Percentiles rank a stretch among this genome's conserved stretches.
phyloP scores from a whole-genome alignment of 192 early-diverging fungal species.

The Allomyces macrogynus region DNA sequence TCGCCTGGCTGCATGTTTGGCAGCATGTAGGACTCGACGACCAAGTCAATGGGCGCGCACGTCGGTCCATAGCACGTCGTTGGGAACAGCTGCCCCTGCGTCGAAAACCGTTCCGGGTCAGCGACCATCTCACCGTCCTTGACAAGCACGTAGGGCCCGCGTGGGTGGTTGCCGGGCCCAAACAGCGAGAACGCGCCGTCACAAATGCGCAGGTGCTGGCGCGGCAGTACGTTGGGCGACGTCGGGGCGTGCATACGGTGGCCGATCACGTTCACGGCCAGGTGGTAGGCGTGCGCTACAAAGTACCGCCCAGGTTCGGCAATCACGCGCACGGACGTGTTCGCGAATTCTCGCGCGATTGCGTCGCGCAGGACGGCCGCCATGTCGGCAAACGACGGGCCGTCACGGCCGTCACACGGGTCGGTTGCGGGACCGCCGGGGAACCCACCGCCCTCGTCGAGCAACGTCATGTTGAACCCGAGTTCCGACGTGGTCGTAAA shows the following conservation, averaged over 20 bases:
- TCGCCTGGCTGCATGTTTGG: slow-evolving; percentile 80
- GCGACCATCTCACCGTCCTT: slow-evolving; percentile 20
- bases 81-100: slow-evolving; percentile 17
- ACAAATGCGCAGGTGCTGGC: slow-evolving; percentile 61
- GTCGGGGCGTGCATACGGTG: slow-evolving; percentile 49
- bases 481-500: slow-evolving; percentile 64
- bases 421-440: slow-evolving; percentile 34
- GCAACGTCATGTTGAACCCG: slow-evolving; percentile 53
- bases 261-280: slow-evolving; percentile 82
- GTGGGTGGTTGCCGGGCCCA: slow-evolving; percentile 8
- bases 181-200: slow-evolving; percentile 89
- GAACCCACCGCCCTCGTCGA: slow-evolving; percentile 91
- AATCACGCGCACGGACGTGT: slow-evolving; percentile 62
- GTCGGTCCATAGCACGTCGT: slow-evolving; percentile 94
- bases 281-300: slow-evolving; percentile 75
- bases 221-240: not conserved
- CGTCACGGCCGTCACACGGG: slow-evolving; percentile 27
- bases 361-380: slow-evolving; percentile 54
- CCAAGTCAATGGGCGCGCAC: slow-evolving; percentile 94
- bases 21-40: slow-evolving; percentile 38
- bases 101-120: not conserved
- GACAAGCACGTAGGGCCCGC: slow-evolving; percentile 44
- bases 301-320: slow-evolving; percentile 97
- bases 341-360: slow-evolving; percentile 58
- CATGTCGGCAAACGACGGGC: slow-evolving; percentile 66